Conservation (phyloP, 306 rosid genomes). For the Prunus padus region DNA sequence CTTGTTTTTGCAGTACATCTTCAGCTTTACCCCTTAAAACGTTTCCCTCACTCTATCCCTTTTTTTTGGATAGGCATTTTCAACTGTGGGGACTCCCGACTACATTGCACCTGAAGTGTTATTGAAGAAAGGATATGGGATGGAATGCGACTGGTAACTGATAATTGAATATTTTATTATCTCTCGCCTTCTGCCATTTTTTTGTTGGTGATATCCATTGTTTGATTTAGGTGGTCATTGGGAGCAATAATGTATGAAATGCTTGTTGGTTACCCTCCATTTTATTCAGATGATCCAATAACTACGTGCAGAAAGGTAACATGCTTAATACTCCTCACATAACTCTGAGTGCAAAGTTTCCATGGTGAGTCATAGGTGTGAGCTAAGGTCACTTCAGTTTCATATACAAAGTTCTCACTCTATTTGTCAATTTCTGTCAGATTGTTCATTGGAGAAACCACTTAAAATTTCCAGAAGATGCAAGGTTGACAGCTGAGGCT, state of each 20-base stretch:
- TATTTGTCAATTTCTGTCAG: conserved; percentile 48
- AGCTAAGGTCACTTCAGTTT: conserved; percentile 17
- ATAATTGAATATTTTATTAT: background rate
- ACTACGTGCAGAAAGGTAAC: conserved; percentile 92
- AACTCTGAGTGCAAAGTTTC: background rate
- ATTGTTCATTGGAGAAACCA: conserved; percentile 98
- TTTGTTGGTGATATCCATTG: background rate
- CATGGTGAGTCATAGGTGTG: conserved; percentile 20
- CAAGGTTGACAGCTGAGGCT: conserved; percentile 75
- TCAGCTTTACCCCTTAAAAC: background rate
- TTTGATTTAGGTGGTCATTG: conserved; percentile 81
- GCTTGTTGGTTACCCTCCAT: conserved; percentile 98
- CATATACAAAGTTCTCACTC: conserved; percentile 16
- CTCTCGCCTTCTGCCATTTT: background rate
- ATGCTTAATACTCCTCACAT: conserved; percentile 18
- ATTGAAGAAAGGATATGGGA: conserved; percentile 96
- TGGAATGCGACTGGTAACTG: conserved; percentile 95
- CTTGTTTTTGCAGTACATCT: conserved; percentile 20
- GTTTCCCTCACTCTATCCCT: conserved; percentile 29
- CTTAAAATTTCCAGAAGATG: conserved; percentile 84
- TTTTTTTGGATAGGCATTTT: conserved; percentile 69
- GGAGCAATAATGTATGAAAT: conserved; percentile 99
- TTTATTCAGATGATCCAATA: conserved; percentile 93
- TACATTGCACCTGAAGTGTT: conserved; percentile 98
- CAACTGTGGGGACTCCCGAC: conserved; percentile 98